These are phyloP conservation scores for Sphaerosporella brunnea DNA, from an alignment of 495 filamentous ascomycete species.

Conservation along the genomic window DNA sequence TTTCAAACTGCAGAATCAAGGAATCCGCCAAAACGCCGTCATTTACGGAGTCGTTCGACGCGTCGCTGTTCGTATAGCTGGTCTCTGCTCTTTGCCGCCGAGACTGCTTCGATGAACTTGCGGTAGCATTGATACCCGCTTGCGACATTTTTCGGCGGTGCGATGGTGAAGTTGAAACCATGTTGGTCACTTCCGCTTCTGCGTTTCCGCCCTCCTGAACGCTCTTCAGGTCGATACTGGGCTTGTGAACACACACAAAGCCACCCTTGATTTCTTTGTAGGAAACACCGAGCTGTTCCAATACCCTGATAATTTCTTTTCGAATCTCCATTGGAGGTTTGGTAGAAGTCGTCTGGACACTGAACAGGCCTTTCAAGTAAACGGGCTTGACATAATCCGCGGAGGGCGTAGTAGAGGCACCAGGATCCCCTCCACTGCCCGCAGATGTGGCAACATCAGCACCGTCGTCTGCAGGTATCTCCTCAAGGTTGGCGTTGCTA, in stretches of 20 bases:
- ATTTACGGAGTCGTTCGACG: constrained; percentile 59
- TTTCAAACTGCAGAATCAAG: constrained; percentile 77
- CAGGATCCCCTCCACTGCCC: constrained; percentile 25
- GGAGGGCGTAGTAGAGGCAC: constrained; percentile 15
- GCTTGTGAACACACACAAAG: constrained; percentile 71
- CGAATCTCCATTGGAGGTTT: constrained; percentile 73
- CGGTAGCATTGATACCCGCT: constrained; percentile 33
- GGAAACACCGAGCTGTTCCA: constrained; percentile 73
- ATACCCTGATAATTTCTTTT: constrained; percentile 76
- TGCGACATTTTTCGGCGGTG: constrained; percentile 72
- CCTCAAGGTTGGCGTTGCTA: constrained; percentile 11
- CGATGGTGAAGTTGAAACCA: constrained; percentile 37
- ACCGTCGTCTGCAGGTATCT: constrained; percentile 15
- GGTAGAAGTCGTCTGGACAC: constrained; percentile 87
- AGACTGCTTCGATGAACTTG: constrained; percentile 10
- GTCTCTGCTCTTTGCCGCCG: constrained; percentile 40
- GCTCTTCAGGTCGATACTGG: constrained; percentile 72
- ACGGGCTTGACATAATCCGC: constrained; percentile 57
- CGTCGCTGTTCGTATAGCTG: constrained; percentile 65
- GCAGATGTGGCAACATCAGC: constrained; percentile 17
- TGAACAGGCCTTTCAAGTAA: constrained; percentile 93
- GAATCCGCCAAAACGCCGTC: constrained; percentile 68
- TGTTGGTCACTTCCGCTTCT: constrained; percentile 33
- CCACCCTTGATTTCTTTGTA: constrained; percentile 85
- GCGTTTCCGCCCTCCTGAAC: constrained; percentile 44